Evolutionary conservation across 2,329 filamentous ascomycete species (phyloP).

Genomic region (Coniochaeta ligniaria): DNA sequence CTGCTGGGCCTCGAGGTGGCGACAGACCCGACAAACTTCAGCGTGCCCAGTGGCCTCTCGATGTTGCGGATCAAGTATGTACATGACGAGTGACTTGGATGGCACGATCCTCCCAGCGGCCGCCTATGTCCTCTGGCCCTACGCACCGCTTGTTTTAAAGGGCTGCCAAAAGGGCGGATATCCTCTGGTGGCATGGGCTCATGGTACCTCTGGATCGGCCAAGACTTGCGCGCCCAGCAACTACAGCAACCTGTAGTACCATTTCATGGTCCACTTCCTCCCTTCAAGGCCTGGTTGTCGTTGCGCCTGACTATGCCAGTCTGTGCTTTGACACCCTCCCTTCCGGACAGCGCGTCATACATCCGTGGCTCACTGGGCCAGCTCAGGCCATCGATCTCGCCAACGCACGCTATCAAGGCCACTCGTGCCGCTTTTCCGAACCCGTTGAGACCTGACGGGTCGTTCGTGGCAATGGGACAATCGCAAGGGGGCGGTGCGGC

Average conservation of each 20-base stretch:
- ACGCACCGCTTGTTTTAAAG: constrained; percentile 14
- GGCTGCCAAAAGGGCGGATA: constrained; percentile 10
- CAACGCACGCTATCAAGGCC: constrained; percentile 1
- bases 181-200: constrained; percentile 29
- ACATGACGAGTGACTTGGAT: constrained; percentile 34
- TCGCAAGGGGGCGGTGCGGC: constrained; percentile 2
- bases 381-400: constrained; percentile 1
- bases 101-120: constrained; percentile 36
- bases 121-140: constrained; percentile 43
- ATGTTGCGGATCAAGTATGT: constrained; percentile 42
- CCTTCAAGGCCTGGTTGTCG: neutral
- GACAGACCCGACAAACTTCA: neutral
- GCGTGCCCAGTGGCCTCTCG: neutral
- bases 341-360: neutral
- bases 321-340: neutral
- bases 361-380: neutral
- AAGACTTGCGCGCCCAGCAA: constrained; percentile 31
- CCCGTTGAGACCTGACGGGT: neutral
- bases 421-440: neutral
- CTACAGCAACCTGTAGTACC: constrained; percentile 16
- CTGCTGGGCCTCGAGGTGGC: neutral
- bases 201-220: constrained; percentile 33
- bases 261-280: neutral
- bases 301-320: constrained; percentile 1
- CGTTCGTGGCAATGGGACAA: neutral